Conservation (phyloP, 2,329 filamentous ascomycete species). For the Pseudogymnoascus sp. region DNA sequence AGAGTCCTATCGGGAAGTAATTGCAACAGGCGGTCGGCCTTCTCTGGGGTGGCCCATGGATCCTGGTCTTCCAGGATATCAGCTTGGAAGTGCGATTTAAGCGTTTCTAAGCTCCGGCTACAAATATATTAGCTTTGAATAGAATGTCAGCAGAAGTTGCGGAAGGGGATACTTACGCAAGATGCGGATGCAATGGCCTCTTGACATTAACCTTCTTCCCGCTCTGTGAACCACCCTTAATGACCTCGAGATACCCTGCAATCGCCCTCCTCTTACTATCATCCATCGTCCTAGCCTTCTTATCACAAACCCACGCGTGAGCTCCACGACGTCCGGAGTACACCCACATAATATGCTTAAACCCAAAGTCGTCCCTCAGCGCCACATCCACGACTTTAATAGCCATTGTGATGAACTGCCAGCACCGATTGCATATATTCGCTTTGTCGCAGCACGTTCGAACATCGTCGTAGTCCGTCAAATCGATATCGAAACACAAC, state of each 20-base stretch:
- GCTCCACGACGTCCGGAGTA: constrained; percentile 95
- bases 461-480: constrained; percentile 97
- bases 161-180: constrained; percentile 46
- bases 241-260: constrained; percentile 79
- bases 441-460: constrained; percentile 91
- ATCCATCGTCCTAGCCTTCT: constrained; percentile 72
- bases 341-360: constrained; percentile 95
- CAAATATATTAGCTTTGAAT: constrained; percentile 11
- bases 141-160: background rate
- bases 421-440: constrained; percentile 89
- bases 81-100: constrained; percentile 74
- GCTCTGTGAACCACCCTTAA: constrained; percentile 78
- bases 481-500: constrained; percentile 97
- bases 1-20: constrained; percentile 75
- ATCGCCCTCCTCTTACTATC: constrained; percentile 80
- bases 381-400: constrained; percentile 88
- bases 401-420: constrained; percentile 96
- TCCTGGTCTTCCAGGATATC: constrained; percentile 81
- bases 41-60: constrained; percentile 65
- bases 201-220: constrained; percentile 80
- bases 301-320: constrained; percentile 97
- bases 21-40: constrained; percentile 69
- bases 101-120: constrained; percentile 73
- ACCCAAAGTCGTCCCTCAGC: constrained; percentile 88
- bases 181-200: constrained; percentile 81